Evolutionary conservation across 1,139 yeast species (phyloP), one percentile per base, ranked within the genome.

Genomic region (Candida tetrigidarum): DNA sequence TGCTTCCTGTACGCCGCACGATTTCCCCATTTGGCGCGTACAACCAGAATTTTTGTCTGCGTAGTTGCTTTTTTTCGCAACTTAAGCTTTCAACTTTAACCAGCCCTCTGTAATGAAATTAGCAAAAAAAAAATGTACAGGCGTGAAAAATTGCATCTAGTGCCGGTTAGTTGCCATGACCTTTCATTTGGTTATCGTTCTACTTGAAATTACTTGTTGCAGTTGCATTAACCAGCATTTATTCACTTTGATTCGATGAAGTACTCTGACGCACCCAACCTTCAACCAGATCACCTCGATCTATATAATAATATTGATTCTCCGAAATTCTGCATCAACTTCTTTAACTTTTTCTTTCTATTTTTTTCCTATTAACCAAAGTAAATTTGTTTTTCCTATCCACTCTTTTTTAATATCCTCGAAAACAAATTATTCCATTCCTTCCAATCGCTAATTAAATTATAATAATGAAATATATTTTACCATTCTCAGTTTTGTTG

Each of bases 401-500:
- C 16, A 30, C 6, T 30, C 34, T 15, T 18, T 16, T 16, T 3
- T 9, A 19, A 9, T 6, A 12, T 28, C 32, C 32, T 14, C 5
- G 29, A 28, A 28, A 12, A 25, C 28, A 10, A n/a, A n/a, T n/a
- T n/a, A n/a, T 25, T 25, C n/a, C 22, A 16, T 16, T 32, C 26
- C 22, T 5, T 18, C 18, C 18, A 12, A 1, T 32, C 23, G 25
- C 18, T 19, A 32, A 32, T n/a, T 11, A 18, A n/a, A 30, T 30
- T 10, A 30, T 30, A 18, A 39, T 7, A 42, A 53, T 54, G 57
- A 55, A 49, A 49, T 43, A 42, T 20, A 29, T 46, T 30, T 35
- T 50, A 18, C 23, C 55, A 18, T 27, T 48, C 25, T 34, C 54
- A 34, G 48, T 52, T 9, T 48, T 62, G 37, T 39, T 54, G 29